Evolutionary conservation across 2,329 filamentous ascomycete genomes (phyloP), one percentile per base, ranked within the genome.

Genomic region (Trichoderma hamatum): DNA sequence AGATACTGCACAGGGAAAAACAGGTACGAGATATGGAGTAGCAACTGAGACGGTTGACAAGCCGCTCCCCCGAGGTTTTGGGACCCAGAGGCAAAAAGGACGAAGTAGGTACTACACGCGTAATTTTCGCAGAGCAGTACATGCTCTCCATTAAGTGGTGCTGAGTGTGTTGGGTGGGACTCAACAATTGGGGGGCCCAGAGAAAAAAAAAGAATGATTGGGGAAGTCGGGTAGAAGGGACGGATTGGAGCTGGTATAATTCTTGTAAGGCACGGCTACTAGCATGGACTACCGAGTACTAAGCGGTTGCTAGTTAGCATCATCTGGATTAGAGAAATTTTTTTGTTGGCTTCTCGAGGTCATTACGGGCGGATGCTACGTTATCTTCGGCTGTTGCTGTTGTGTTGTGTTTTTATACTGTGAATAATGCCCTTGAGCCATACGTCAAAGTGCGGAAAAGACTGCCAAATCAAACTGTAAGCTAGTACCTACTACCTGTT

Each of bases 161-260:
- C 39, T 56, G 28, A 21, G 62, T 49, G 63, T 49, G 63, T 67
- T 67, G 63, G 73, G 72, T 73, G 72, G 70, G 72, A 74, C 75
- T 76, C 75, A 76, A 76, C 75, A 76, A 76, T 76, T 76, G 75
- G 75, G 75, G 75, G 71, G 70, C 63, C 63, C 63, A 67, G 49
- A 61, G 21, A 55, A 59, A 54, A 66, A 32, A 55, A 21, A 59
- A 56, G 30, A 69, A 51, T 60, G 61, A 54, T 59, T 61, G 67
- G 66, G 67, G 59, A 30, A 34, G 54, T 16, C 39, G 26, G 36
- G 30, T 46, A 54, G 60, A 46, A 30, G 36, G 43, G 46, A 49
- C n/a, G 11, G n/a, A 24, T 5, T 59, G 7, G 28, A 21, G n/a
- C 34, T 67, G 26, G 30, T 30, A 30, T 5, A 30, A 30, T 30